Conservation (phyloP, 768 basidiomycete species). For the Panellus pusillus region DNA sequence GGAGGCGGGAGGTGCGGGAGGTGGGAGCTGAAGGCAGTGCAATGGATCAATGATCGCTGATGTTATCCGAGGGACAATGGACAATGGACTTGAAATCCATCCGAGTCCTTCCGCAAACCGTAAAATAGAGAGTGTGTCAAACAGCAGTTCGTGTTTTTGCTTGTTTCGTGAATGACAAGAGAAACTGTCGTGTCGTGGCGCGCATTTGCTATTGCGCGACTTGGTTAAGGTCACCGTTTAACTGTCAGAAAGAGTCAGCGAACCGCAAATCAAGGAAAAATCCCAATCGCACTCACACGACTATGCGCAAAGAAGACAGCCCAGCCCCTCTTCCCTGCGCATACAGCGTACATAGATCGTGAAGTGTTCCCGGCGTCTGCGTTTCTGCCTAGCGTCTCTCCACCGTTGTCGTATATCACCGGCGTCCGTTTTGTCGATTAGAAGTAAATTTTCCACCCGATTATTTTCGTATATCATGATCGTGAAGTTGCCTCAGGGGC, state of each 20-base stretch:
- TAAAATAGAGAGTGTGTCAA: no score
- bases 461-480: slow-evolving; percentile 30
- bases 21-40: no score
- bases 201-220: no score
- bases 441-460: slow-evolving; percentile 11
- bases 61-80: no score
- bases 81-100: no score
- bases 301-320: slow-evolving; percentile 7
- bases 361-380: slow-evolving; percentile 13
- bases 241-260: slow-evolving; percentile 11
- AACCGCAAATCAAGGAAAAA: slow-evolving; percentile 2
- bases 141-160: slow-evolving; percentile 5
- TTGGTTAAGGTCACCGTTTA: no score
- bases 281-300: slow-evolving; percentile 15
- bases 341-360: slow-evolving; percentile 13
- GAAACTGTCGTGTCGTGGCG: slow-evolving; percentile 32
- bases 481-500: slow-evolving; percentile 16
- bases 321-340: slow-evolving; percentile 4
- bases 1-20: no score
- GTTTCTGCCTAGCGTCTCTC: slow-evolving; percentile 17
- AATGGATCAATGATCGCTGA: no score
- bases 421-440: background rate
- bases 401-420: slow-evolving; percentile 9
- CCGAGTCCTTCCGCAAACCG: no score
- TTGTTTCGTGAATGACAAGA: slow-evolving; percentile 59